Evolutionary conservation across 2,329 filamentous ascomycete genomes (phyloP).

Genomic region (Fusarium dimerum): DNA sequence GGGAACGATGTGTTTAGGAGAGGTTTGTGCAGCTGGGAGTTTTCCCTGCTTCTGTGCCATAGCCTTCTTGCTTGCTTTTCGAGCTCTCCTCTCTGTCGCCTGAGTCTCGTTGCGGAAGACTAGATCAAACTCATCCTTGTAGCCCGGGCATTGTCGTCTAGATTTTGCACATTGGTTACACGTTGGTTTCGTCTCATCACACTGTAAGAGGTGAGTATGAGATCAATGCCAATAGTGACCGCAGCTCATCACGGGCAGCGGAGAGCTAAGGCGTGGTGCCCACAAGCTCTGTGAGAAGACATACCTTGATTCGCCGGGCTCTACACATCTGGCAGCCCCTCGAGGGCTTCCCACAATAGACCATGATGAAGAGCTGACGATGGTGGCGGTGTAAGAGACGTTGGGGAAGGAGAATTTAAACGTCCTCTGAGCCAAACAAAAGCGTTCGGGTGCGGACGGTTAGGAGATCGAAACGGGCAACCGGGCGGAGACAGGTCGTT

Average conservation of each 20-base stretch:
- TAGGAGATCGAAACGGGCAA: slow-evolving; percentile 7
- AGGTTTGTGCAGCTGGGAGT: slow-evolving; percentile 12
- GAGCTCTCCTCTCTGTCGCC: slow-evolving; percentile 64
- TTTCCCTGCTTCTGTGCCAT: slow-evolving; percentile 38
- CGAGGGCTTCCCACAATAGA: slow-evolving; percentile 67
- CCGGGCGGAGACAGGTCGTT: slow-evolving; percentile 14
- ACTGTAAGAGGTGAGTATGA: slow-evolving; percentile 43
- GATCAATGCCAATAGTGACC: no score
- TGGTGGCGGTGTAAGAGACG: not conserved
- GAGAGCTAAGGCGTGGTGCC: no score
- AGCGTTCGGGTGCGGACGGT: slow-evolving; percentile 3
- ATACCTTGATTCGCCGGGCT: slow-evolving; percentile 71
- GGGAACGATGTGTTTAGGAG: slow-evolving; percentile 13
- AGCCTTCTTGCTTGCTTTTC: slow-evolving; percentile 54
- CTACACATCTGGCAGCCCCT: slow-evolving; percentile 75
- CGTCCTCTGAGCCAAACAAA: no score
- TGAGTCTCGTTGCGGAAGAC: slow-evolving; percentile 73
- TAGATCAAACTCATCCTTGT: slow-evolving; percentile 71
- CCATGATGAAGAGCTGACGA: slow-evolving; percentile 47
- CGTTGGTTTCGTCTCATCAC: slow-evolving; percentile 66
- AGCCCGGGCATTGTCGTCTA: slow-evolving; percentile 64
- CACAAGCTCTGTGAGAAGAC: slow-evolving; percentile 18
- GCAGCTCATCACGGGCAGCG: no score
- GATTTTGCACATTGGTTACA: slow-evolving; percentile 68
- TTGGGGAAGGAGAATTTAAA: not conserved